Percentiles rank a stretch among this genome's conserved stretches.
Conservation (phyloP, 306 rosid genomes). For the Vicia sativa region DNA sequence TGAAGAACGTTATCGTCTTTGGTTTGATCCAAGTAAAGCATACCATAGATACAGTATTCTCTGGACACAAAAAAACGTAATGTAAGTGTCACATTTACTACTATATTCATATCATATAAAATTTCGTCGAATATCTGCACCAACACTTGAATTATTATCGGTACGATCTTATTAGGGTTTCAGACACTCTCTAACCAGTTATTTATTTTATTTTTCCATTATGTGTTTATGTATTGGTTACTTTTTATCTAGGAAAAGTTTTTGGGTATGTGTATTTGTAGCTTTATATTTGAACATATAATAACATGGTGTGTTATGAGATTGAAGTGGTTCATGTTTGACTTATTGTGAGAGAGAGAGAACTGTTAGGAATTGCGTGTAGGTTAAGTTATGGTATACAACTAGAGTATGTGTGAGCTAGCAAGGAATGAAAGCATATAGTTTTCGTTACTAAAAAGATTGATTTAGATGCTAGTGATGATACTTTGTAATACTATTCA, state of each 20-base stretch:
- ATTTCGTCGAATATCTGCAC: too few relatives aligned
- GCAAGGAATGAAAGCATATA: conserved; percentile 29
- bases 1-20: conserved; percentile 86
- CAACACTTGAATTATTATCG: too few relatives aligned
- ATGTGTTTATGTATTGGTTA: conserved; percentile 3
- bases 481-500: conserved; percentile 26
- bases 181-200: too few relatives aligned
- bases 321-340: conserved; percentile 42
- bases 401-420: conserved; percentile 30
- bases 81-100: conserved; percentile 53
- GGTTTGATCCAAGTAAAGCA: conserved; percentile 86
- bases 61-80: conserved; percentile 66
- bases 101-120: too few relatives aligned
- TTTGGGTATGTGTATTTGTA: conserved; percentile 18
- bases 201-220: not conserved
- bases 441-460: conserved; percentile 44
- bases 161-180: too few relatives aligned
- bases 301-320: conserved; percentile 32
- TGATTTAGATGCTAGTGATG: conserved; percentile 42
- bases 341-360: conserved; percentile 41
- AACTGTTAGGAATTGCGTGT: conserved; percentile 51
- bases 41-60: conserved; percentile 89
- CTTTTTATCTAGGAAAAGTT: conserved; percentile 14
- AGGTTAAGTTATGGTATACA: conserved; percentile 43
- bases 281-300: conserved; percentile 20